phyloP scores from a whole-genome alignment of 2,329 filamentous ascomycete genomes.

The Pezicula neosporulosa region DNA sequence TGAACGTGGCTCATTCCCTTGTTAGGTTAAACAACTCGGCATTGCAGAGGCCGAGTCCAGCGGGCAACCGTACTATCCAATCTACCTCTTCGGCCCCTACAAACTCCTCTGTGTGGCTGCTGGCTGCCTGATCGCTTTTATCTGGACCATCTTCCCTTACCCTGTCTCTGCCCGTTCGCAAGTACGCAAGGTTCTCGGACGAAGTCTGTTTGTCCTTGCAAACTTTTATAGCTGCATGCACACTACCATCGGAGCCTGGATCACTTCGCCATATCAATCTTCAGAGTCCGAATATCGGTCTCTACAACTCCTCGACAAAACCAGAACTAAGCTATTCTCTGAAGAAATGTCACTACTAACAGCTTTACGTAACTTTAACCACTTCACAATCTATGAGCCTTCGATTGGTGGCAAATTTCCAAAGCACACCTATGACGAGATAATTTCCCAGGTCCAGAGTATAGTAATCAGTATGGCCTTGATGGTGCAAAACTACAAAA shows the following conservation, averaged over 20 bases:
- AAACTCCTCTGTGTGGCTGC: constrained; percentile 62
- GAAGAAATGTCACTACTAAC: constrained; percentile 63
- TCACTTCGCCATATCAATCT: neutral
- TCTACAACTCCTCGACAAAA: constrained; percentile 40
- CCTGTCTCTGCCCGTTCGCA: constrained; percentile 68
- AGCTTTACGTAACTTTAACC: constrained; percentile 55
- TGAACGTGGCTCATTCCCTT: constrained; percentile 14
- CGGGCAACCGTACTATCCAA: constrained; percentile 65
- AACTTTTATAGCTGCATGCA: constrained; percentile 71
- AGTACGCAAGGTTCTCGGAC: constrained; percentile 62
- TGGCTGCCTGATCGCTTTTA: constrained; percentile 64
- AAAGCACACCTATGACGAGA: constrained; percentile 6
- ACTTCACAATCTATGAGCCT: constrained; percentile 65
- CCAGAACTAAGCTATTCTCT: constrained; percentile 44
- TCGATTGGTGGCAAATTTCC: constrained; percentile 69
- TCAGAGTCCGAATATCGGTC: neutral
- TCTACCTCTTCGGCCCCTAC: constrained; percentile 66
- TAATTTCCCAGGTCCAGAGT: constrained; percentile 14
- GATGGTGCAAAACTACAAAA: constrained; percentile 6
- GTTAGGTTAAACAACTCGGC: constrained; percentile 64
- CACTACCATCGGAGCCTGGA: constrained; percentile 31
- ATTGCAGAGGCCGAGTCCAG: constrained; percentile 45
- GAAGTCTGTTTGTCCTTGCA: constrained; percentile 65
- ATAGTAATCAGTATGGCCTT: constrained; percentile 2
- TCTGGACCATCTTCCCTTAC: constrained; percentile 73